Conservation (phyloP, 306 rosid species). For the Malus sieversii region DNA sequence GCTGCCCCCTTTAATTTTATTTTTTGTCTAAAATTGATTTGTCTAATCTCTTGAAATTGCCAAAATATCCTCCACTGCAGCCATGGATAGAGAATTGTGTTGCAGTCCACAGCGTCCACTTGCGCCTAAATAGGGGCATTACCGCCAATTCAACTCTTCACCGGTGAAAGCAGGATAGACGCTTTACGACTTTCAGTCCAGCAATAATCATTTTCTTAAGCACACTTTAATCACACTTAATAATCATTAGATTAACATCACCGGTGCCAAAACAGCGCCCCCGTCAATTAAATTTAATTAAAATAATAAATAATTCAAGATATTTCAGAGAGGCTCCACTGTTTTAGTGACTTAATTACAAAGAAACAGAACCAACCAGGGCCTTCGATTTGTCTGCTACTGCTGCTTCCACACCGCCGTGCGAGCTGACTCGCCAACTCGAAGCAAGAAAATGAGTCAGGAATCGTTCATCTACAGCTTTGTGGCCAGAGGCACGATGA, state of each 20-base stretch:
- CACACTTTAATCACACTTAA: background rate
- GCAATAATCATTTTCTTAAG: background rate
- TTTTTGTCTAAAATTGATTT: too few species aligned
- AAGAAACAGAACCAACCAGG: slow-evolving; percentile 3
- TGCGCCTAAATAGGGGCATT: background rate
- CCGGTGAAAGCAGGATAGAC: background rate
- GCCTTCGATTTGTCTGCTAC: background rate
- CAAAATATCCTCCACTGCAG: background rate
- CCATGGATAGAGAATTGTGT: background rate
- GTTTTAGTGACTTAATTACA: background rate
- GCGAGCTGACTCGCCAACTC: slow-evolving; percentile 3
- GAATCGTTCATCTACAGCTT: slow-evolving; percentile 88
- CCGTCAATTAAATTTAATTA: background rate
- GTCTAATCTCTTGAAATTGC: too few species aligned
- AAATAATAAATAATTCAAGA: background rate
- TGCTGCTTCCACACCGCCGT: background rate
- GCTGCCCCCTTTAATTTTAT: too few species aligned
- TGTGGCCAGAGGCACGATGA: slow-evolving; percentile 85
- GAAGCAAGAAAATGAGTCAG: slow-evolving; percentile 46
- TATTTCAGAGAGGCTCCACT: background rate
- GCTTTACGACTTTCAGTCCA: background rate
- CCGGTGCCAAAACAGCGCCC: background rate
- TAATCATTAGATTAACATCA: background rate
- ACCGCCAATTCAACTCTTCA: background rate
- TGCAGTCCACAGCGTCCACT: too few species aligned